Evolutionary conservation across 2,329 filamentous ascomycete species (phyloP).

Genomic region (Cladophialophora psammophila): DNA sequence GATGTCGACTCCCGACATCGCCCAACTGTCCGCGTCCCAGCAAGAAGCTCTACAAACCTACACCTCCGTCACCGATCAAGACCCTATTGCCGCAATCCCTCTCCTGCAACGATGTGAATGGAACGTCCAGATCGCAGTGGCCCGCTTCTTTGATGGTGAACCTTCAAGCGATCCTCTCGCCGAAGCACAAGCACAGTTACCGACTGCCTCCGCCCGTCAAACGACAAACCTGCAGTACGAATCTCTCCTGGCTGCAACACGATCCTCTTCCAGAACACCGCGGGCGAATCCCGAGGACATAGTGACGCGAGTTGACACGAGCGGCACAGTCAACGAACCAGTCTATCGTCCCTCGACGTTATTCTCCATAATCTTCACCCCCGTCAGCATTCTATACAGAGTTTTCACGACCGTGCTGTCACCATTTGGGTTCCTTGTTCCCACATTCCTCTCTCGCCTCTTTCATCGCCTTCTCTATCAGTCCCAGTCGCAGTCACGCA

Average conservation of each 20-base stretch:
- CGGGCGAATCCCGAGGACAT: slow-evolving; percentile 35
- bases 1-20: slow-evolving; percentile 62
- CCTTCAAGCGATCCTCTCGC: slow-evolving; percentile 76
- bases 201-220: slow-evolving; percentile 68
- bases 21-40: slow-evolving; percentile 76
- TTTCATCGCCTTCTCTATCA: slow-evolving; percentile 82
- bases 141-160: slow-evolving; percentile 98
- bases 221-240: slow-evolving; percentile 76
- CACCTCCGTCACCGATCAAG: slow-evolving; percentile 85
- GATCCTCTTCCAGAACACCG: slow-evolving; percentile 37
- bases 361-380: slow-evolving; percentile 78
- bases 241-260: slow-evolving; percentile 54
- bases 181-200: slow-evolving; percentile 73
- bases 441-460: slow-evolving; percentile 62
- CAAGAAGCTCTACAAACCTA: slow-evolving; percentile 87
- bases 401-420: slow-evolving; percentile 73
- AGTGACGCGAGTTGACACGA: slow-evolving; percentile 73
- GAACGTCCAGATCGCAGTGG: slow-evolving; percentile 97
- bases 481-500: slow-evolving; percentile 32
- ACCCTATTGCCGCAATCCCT: slow-evolving; percentile 75
- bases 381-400: slow-evolving; percentile 79
- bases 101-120: slow-evolving; percentile 87
- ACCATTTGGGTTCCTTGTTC: slow-evolving; percentile 81
- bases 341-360: slow-evolving; percentile 76
- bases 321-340: slow-evolving; percentile 66